Conservation (phyloP, 768 basidiomycete genomes). For the Calvatia gigantea region DNA sequence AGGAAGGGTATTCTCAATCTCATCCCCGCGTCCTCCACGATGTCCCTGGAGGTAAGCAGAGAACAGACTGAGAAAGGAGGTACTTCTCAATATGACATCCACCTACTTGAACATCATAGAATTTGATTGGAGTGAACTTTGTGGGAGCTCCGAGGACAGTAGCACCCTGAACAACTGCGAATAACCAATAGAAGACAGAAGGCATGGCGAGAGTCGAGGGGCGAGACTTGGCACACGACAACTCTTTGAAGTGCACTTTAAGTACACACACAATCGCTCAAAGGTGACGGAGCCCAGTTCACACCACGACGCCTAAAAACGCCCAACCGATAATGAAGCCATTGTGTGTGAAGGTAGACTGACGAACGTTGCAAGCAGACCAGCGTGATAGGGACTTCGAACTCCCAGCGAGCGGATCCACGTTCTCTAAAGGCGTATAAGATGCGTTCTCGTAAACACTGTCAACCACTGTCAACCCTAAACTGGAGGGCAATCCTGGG, state of each 20-base stretch:
- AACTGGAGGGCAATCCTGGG: not conserved
- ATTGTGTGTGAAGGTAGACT: not conserved
- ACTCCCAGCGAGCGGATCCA: not conserved
- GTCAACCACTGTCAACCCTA: too few species aligned
- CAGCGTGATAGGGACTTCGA: too few species aligned
- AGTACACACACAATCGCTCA: not conserved
- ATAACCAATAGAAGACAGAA: not conserved
- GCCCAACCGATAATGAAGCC: not conserved
- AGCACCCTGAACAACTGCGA: not conserved
- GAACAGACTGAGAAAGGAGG: not conserved
- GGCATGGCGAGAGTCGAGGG: not conserved
- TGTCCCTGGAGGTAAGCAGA: constrained; percentile 47
- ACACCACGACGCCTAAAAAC: not conserved
- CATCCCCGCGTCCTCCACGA: constrained; percentile 73
- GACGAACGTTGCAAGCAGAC: constrained; percentile 11
- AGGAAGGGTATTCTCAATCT: constrained; percentile 68
- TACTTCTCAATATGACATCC: not conserved
- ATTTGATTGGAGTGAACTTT: not conserved
- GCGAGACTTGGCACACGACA: constrained; percentile 1
- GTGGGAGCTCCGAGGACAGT: not conserved
- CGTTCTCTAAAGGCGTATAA: not conserved
- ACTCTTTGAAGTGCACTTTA: not conserved
- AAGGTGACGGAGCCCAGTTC: not conserved
- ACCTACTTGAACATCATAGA: constrained; percentile 19
- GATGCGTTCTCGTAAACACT: not conserved